Percentiles rank a stretch among this genome's conserved stretches.
These are phyloP conservation scores for Suhomyces bolitotheri DNA, from an alignment of 1,139 yeast genomes.

Conservation along the genomic window DNA sequence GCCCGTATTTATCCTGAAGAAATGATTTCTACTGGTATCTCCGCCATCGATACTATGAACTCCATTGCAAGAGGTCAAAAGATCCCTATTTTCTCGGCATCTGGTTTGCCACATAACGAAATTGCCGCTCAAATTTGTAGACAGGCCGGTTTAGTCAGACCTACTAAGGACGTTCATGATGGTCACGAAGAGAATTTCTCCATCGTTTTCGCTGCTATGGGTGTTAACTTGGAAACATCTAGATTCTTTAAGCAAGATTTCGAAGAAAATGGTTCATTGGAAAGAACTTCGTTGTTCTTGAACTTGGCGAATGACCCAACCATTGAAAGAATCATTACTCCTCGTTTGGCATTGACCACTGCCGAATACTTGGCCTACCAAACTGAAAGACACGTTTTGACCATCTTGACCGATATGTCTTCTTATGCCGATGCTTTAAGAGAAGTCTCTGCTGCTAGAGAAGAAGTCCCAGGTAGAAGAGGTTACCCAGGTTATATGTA, in stretches of 20 bases:
- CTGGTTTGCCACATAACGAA: constrained; percentile 99
- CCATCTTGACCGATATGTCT: constrained; percentile 97
- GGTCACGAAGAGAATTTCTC: constrained; percentile 99
- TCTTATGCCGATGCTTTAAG: constrained; percentile 99
- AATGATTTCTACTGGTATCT: constrained; percentile 98
- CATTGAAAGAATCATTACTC: constrained; percentile 98
- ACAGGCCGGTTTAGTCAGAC: constrained; percentile 98
- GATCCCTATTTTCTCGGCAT: constrained; percentile 97
- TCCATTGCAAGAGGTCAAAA: constrained; percentile 99
- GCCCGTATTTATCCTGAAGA: constrained; percentile 99
- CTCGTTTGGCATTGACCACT: constrained; percentile 98
- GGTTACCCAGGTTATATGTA: constrained; percentile 99
- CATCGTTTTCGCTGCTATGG: constrained; percentile 98
- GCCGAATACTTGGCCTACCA: constrained; percentile 98
- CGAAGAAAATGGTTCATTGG: constrained; percentile 98
- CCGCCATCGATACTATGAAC: constrained; percentile 98
- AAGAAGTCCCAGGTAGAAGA: constrained; percentile 99
- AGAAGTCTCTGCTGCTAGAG: constrained; percentile 99
- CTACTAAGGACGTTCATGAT: constrained; percentile 98
- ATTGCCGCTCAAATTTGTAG: constrained; percentile 99
- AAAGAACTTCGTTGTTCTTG: constrained; percentile 93
- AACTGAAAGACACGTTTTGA: constrained; percentile 98
- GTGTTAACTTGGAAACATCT: constrained; percentile 89
- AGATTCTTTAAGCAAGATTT: constrained; percentile 97
- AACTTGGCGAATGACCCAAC: constrained; percentile 99